Evolutionary conservation across 1,139 yeast species (phyloP), one percentile per base, ranked within the genome.

Genomic region (Lodderomyces jiufengensis): DNA sequence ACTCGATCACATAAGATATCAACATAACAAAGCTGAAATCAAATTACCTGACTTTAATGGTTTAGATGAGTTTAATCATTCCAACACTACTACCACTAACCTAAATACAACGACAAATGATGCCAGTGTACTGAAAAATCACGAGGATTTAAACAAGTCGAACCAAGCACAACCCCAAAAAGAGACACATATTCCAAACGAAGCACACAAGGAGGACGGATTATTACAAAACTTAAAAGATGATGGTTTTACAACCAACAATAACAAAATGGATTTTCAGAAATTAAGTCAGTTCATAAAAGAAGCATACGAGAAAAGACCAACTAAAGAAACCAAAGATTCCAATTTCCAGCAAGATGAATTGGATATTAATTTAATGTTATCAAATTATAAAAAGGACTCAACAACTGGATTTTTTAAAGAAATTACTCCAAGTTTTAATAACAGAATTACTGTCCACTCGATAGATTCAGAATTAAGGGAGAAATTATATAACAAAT

Each of bases 401-500:
- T 9, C 9, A 22, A 8, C 12, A 11, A 16, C 18, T 18, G 16
- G 32, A 5, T 18, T 13, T 30, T 18, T 24, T 2, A 30, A 30
- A 16, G 30, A 30, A 15, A 29, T 22, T 16, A 33, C 25, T 31
- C 43, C 29, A 20, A 41, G 22, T 33, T 31, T 18, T 31, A 35
- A 28, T 20, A 33, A 26, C 15, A 15, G 41, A 41, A 16, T 42
- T 41, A 21, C 38, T 14, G 23, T 33, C 18, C 27, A 22, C 12
- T 20, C 31, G 5, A 21, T 27, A 16, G 31, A 24, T 21, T 22
- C 18, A 16, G 27, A 31, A n/a, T 32, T 49, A 18, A 41, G 41
- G 23, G 41, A 42, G 4, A 50, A 51, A 24, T 41, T 59, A 32
- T 48, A 54, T 32, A 34, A 42, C 7, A 42, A 48, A 37, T 46